Conservation (phyloP, 768 basidiomycete species). For the Daedaleopsis sinensis region DNA sequence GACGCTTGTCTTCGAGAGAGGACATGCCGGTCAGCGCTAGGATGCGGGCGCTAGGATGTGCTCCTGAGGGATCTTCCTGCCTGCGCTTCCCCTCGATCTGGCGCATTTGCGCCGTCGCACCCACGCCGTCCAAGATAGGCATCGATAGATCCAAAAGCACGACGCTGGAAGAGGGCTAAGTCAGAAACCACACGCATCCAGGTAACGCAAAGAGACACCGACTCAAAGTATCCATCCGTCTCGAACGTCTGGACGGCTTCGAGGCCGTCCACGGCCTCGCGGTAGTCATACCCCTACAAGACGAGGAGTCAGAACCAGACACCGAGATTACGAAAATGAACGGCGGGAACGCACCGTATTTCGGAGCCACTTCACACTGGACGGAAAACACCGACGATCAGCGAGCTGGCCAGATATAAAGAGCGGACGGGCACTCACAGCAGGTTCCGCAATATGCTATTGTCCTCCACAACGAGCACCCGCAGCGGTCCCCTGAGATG, state of each 20-base stretch:
- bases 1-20: constrained; percentile 87
- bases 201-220: constrained; percentile 33
- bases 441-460: constrained; percentile 79
- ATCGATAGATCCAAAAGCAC: constrained; percentile 90
- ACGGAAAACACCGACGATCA: constrained; percentile 9
- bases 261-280: constrained; percentile 82
- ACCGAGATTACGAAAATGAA: neutral
- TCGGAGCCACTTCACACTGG: constrained; percentile 66
- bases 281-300: constrained; percentile 67
- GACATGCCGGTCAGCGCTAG: constrained; percentile 94
- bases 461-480: constrained; percentile 90
- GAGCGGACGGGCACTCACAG: constrained; percentile 54
- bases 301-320: constrained; percentile 1
- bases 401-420: constrained; percentile 12
- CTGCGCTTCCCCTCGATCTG: constrained; percentile 58
- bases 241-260: constrained; percentile 81
- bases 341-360: constrained; percentile 43
- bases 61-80: constrained; percentile 23
- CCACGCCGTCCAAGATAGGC: constrained; percentile 91
- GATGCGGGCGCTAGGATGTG: constrained; percentile 50
- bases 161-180: constrained; percentile 50
- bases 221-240: constrained; percentile 85
- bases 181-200: constrained; percentile 4
- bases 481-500: constrained; percentile 51
- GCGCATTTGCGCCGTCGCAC: constrained; percentile 84